Conservation (phyloP, 2,329 filamentous ascomycete species). For the Colletotrichum ledebouriae region DNA sequence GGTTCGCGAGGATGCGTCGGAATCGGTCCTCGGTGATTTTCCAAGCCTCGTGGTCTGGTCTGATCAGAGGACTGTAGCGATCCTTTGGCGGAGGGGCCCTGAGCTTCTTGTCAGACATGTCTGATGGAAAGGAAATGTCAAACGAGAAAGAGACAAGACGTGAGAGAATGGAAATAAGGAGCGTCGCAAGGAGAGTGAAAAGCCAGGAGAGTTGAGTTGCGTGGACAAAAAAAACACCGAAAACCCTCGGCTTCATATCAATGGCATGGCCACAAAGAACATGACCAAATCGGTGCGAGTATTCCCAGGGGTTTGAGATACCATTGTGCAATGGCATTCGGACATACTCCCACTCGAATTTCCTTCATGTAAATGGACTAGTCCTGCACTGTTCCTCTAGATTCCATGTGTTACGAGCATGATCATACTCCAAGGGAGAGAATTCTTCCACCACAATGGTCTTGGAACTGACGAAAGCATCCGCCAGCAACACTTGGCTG, state of each 20-base stretch:
- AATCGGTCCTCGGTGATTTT: slow-evolving; percentile 50
- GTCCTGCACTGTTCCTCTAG: no score
- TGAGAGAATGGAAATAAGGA: neutral
- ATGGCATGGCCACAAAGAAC: neutral
- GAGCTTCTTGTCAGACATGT: slow-evolving; percentile 14
- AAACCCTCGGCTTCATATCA: neutral
- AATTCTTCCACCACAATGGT: no score
- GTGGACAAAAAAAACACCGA: neutral
- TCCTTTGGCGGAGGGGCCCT: slow-evolving; percentile 14
- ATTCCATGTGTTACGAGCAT: no score
- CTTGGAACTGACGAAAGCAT: no score
- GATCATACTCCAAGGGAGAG: no score
- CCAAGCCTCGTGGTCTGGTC: slow-evolving; percentile 45
- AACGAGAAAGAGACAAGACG: neutral
- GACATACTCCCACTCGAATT: no score
- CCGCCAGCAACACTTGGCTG: no score
- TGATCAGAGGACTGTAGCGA: slow-evolving; percentile 46
- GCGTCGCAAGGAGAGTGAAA: neutral
- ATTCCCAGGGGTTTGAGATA: neutral
- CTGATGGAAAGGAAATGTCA: neutral
- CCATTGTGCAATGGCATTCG: neutral
- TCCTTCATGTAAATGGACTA: no score
- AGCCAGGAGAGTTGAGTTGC: neutral
- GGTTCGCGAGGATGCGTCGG: slow-evolving; percentile 44
- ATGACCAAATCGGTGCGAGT: neutral